Percentiles rank a stretch among this genome's conserved stretches.
Conservation (phyloP, 2,329 filamentous ascomycete species). For the Aspergillus clavatus region DNA sequence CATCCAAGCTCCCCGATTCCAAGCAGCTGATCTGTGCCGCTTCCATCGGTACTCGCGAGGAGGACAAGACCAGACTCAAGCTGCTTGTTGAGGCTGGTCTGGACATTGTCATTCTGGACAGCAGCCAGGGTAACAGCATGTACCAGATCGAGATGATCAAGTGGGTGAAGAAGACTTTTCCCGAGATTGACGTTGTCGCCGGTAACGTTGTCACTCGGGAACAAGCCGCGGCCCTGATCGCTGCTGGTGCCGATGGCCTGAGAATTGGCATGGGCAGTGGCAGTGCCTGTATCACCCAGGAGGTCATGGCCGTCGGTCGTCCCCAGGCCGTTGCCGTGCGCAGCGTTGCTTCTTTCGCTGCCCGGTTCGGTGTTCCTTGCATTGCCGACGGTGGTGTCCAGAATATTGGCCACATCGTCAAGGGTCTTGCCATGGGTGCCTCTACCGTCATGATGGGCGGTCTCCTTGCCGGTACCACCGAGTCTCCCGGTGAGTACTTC, state of each 20-base stretch:
- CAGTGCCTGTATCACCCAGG: constrained; percentile 97
- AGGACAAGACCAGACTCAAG: constrained; percentile 81
- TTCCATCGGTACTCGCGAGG: constrained; percentile 88
- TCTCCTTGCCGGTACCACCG: constrained; percentile 91
- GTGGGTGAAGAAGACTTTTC: constrained; percentile 84
- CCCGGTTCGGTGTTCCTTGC: constrained; percentile 90
- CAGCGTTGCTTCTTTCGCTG: constrained; percentile 83
- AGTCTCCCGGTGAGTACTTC: constrained; percentile 95
- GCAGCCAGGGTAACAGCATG: constrained; percentile 96
- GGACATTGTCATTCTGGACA: constrained; percentile 92
- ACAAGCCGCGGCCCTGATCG: constrained; percentile 87
- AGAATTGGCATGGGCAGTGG: constrained; percentile 99
- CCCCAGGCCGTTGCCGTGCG: constrained; percentile 92
- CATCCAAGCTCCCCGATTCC: constrained; percentile 91
- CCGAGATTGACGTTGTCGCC: constrained; percentile 86
- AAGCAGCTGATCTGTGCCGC: constrained; percentile 97
- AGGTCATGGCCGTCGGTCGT: constrained; percentile 98
- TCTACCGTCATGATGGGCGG: constrained; percentile 99
- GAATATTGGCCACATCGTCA: constrained; percentile 98
- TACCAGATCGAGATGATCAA: constrained; percentile 99
- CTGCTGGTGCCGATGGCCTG: constrained; percentile 89
- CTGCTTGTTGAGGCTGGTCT: constrained; percentile 91
- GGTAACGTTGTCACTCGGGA: constrained; percentile 98
- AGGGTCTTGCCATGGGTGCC: constrained; percentile 90
- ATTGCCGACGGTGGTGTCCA: constrained; percentile 98